Conservation (phyloP, 495 filamentous ascomycete species). For the Achaetomiella virescens region DNA sequence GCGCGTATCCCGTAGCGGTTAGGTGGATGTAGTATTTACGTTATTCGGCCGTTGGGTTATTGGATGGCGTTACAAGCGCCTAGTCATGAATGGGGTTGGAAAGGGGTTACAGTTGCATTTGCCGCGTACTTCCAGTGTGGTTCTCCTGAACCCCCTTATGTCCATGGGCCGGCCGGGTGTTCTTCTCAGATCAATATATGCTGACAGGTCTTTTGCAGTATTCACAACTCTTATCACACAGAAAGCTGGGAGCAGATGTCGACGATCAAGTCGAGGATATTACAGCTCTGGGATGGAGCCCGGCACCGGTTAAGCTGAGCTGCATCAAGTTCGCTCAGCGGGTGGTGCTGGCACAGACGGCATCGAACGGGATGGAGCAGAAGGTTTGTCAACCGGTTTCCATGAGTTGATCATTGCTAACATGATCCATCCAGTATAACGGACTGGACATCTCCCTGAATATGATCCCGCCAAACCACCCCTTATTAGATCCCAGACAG, state of each 20-base stretch:
- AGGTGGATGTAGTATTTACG: slow-evolving; percentile 84
- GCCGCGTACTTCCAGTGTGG: background rate
- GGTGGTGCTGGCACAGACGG: slow-evolving; percentile 86
- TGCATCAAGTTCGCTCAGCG: slow-evolving; percentile 96
- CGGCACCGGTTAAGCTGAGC: slow-evolving; percentile 72
- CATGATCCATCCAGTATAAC: slow-evolving; percentile 52
- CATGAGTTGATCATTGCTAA: slow-evolving; percentile 4
- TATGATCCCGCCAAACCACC: slow-evolving; percentile 77
- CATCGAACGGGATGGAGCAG: slow-evolving; percentile 73
- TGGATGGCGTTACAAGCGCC: no score
- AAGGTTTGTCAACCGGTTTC: slow-evolving; percentile 51
- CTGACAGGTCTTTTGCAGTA: slow-evolving; percentile 46
- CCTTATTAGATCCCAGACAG: slow-evolving; percentile 65
- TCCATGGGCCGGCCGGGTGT: no score
- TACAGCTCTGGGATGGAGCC: slow-evolving; percentile 83
- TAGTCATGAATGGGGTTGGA: background rate
- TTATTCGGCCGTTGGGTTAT: no score
- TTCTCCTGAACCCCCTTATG: no score
- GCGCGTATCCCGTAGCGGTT: slow-evolving; percentile 86
- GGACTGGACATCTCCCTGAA: slow-evolving; percentile 81
- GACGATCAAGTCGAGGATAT: slow-evolving; percentile 79
- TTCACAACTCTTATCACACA: slow-evolving; percentile 73
- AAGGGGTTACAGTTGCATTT: background rate
- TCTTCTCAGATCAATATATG: background rate
- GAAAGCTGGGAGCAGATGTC: slow-evolving; percentile 81